Evolutionary conservation across 306 rosid genomes (phyloP), one percentile per base, ranked within the genome.

Genomic region (Sindora glabra): DNA sequence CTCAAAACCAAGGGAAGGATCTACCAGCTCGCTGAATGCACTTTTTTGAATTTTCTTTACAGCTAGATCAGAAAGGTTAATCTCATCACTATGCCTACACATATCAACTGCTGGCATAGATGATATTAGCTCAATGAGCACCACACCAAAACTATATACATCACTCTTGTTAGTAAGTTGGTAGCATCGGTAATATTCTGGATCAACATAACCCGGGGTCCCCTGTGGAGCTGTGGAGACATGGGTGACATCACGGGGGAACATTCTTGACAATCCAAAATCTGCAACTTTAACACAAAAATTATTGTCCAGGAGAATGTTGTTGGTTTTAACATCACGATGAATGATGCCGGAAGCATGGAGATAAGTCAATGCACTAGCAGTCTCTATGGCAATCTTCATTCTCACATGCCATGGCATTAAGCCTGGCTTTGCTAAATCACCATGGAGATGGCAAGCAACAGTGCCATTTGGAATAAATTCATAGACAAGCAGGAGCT

Each of bases 221-320:
- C 94, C 89, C 50, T 83, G 95, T 34, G 95, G 95, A 24, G 83
- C 67, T 1, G 85, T 86, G 13, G 95, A 83, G 62, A 83, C 80
- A 60, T 86, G 95, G 11, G 79, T 73, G 5, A 70, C 83, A 38
- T 86, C 74, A 9, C 14, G 14, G 14, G 89, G 87, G 59, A 83
- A 86, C 16, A 75, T 50, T 18, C 94, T 45, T 16, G 95, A 82
- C 9, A 86, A 77, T 25, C 94, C 89, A 33, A 83, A 86, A 70
- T 86, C 87, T 47, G 87, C 94, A 39, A 86, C 89, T 38, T 86
- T 75, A 18, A 86, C 85, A 1, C 60, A 47, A 14, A 63, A 80
- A 7, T 72, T 77, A 56, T 45, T 17, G 53, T 82, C 89, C 1
- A 86, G 77, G 17, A 83, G 95, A 50, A 86, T 77, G 75, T 85